Conservation (phyloP, 169 alveolate genomes). For the Plasmodium cynomolgi region DNA sequence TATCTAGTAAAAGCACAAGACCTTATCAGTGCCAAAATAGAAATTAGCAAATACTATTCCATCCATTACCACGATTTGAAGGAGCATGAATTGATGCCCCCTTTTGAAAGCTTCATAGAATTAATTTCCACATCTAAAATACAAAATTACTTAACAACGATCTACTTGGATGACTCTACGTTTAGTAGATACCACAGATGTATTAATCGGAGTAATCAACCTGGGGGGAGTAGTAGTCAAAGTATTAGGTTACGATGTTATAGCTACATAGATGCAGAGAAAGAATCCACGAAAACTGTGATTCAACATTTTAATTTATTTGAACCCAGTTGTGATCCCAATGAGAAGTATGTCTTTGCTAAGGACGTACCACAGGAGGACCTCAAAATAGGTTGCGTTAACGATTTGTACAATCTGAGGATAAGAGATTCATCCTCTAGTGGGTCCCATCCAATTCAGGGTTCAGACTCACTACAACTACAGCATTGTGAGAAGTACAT, state of each 20-base stretch:
- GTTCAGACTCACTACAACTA: neutral
- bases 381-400: conserved; percentile 13
- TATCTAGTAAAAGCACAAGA: conserved; percentile 35
- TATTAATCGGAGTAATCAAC: conserved; percentile 22
- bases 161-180: conserved; percentile 41
- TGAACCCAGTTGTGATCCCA: conserved; percentile 50
- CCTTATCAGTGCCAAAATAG: conserved; percentile 19
- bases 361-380: neutral
- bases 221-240: neutral
- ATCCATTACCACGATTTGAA: conserved; percentile 12
- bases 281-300: neutral
- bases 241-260: conserved; percentile 20
- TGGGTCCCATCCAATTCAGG: neutral
- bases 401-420: conserved; percentile 14
- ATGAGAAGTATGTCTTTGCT: neutral
- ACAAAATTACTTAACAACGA: conserved; percentile 4
- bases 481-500: neutral
- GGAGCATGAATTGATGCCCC: conserved; percentile 20
- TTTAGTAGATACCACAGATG: conserved; percentile 22
- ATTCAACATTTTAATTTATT: conserved; percentile 25
- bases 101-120: conserved; percentile 21
- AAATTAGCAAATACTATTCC: conserved; percentile 12
- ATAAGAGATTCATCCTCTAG: neutral
- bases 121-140: conserved; percentile 21
- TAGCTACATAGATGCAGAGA: neutral